Evolutionary conservation across 768 basidiomycete genomes (phyloP), one percentile per base, ranked within the genome.

Genomic region (Chiua virens): DNA sequence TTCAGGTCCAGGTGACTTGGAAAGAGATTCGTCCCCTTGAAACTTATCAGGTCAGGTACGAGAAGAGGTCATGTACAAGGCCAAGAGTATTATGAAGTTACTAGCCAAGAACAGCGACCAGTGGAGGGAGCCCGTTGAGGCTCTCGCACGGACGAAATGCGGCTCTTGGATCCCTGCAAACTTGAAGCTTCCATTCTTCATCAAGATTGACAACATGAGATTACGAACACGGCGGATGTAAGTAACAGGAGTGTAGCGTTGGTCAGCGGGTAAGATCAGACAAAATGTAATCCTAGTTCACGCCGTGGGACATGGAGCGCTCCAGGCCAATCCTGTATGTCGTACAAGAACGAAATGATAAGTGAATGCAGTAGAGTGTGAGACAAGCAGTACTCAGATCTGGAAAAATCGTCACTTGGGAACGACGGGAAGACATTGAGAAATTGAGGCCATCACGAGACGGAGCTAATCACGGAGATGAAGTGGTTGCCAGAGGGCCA

Each of bases 401-500:
- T 21, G 48, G 50, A 41, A n/a, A 52, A 23, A 42, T 14, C 13
- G 14, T 35, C 13, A 34, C 14, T 38, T 5, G 18, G 32, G 13
- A 15, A 30, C 13, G 4, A 17, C 7, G 17, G 34, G 34, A 34
- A 5, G 34, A 23, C 17, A 8, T 18, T 28, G n/a, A 37, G 30
- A 3, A 25, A 20, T 36, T 11, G 25, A 44, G 27, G 14, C 39
- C 38, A 15, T 18, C 25, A 35, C 32, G 35, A 18, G 28, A 32
- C 42, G 9, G 43, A n/a, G 8, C 35, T 30, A 30, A 47, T 55
- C 37, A 39, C 45, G 46, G 56, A 48, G 41, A 47, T 57, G 43
- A 18, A 37, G n/a, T 11, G 14, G 32, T 37, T 27, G 27, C 27
- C 8, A 27, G 23, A 36, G 32, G 23, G 1, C 3, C 35, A 27